Evolutionary conservation across 2,329 filamentous ascomycete species (phyloP), one percentile per base, ranked within the genome.

Genomic region (Pestalotiopsis sp.): DNA sequence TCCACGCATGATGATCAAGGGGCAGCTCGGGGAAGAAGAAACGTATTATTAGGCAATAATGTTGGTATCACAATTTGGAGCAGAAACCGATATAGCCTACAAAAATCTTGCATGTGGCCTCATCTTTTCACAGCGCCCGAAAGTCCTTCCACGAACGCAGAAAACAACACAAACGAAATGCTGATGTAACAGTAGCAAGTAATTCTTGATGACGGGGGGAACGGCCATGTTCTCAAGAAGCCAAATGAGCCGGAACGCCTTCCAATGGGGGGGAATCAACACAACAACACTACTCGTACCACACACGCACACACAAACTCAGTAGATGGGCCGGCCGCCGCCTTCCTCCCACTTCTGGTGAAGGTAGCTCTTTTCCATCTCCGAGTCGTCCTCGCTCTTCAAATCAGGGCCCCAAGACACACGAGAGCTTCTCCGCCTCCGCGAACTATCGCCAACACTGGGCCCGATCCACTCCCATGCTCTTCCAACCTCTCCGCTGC

Each of bases 401-500:
- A 81, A 73, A 31, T 83, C 82, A 3, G 79, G 74, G 7, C 79
- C 80, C 75, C 80, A 83, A 1, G 86, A 88, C 13, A 85, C 81
- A n/a, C 87, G 81, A 2, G 83, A 85, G 73, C 85, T 88, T 73
- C 84, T 84, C 41, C 87, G 82, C 63, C 85, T 81, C 57, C 85
- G 78, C 25, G 78, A 79, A 39, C 77, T 80, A 41, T 83, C 82
- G 20, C 83, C 84, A 20, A 82, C 79, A 20, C 85, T 82, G 14
- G 88, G 87, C 1, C 90, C 90, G 70, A 92, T 91, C 90, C 90
- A 92, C 76, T 92, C 90, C 90, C 90, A 92, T 1, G 89, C 90
- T 36, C 89, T 83, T 36, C 88, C 88, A 38, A 92, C 86, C 75
- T 92, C 90, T 41, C 90, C 90, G 73, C 86, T 91, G 66, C 85